A percentile compares a stretch with the other conserved stretches of the same genome.
Evolutionary conservation across 1,139 yeast genomes (phyloP).

Genomic region (Sugiyamaella pinicola): DNA sequence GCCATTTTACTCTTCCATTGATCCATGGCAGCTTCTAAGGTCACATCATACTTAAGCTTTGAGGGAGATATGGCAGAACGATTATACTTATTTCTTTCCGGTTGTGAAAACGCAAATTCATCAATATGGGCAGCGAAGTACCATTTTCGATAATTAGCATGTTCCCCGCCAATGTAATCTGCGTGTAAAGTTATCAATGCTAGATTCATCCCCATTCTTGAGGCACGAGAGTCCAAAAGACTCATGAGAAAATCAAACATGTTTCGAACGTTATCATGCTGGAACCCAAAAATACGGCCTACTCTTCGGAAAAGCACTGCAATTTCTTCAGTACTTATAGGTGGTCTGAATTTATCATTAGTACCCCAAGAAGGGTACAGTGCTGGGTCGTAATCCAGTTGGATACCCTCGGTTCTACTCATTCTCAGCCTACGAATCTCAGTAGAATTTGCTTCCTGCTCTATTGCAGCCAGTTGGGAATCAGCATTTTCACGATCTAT

Average conservation of each 20-base stretch:
- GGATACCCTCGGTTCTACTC: not conserved
- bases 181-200: conserved; percentile 72
- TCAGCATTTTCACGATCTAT: conserved; percentile 3
- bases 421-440: conserved; percentile 7
- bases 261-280: conserved; percentile 72
- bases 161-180: conserved; percentile 72
- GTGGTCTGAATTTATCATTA: conserved; percentile 33
- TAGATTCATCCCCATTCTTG: conserved; percentile 71
- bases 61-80: not conserved
- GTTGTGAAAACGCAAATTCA: conserved; percentile 29
- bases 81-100: not conserved
- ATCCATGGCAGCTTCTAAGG: conserved; percentile 44
- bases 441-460: not conserved
- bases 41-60: conserved; percentile 10
- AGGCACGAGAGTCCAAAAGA: conserved; percentile 71
- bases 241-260: conserved; percentile 78
- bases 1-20: conserved; percentile 67
- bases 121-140: conserved; percentile 68
- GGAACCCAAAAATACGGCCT: conserved; percentile 70
- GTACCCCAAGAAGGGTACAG: conserved; percentile 15
- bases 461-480: conserved; percentile 7
- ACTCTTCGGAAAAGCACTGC: conserved; percentile 65
- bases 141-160: conserved; percentile 71
- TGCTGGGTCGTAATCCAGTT: conserved; percentile 5
- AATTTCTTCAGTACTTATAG: conserved; percentile 54